Percentiles rank a stretch among this genome's conserved stretches.
Conservation (phyloP, 1,139 yeast genomes). For the Yamadazyma friedrichii region DNA sequence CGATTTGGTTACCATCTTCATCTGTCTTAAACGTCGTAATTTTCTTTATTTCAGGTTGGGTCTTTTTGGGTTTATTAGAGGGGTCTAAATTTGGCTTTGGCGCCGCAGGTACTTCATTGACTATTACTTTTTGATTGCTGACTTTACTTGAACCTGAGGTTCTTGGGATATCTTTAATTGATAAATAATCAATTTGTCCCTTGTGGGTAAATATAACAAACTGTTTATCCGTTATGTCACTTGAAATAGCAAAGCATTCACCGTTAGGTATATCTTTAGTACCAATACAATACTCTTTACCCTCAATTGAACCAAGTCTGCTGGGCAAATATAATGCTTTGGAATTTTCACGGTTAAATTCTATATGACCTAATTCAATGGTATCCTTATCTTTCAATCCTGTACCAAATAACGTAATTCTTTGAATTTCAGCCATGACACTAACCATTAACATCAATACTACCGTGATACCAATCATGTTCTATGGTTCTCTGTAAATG, state of each 20-base stretch:
- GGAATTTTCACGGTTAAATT: conserved; percentile 14
- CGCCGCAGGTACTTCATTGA: conserved; percentile 13
- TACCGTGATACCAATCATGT: too few species aligned
- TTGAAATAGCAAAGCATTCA: conserved; percentile 28
- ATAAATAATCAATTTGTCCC: conserved; percentile 16
- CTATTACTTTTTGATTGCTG: conserved; percentile 9
- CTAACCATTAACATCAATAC: background rate
- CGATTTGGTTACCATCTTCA: conserved; percentile 26
- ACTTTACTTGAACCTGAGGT: background rate
- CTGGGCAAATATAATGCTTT: conserved; percentile 30
- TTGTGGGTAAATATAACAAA: conserved; percentile 18
- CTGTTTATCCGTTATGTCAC: conserved; percentile 10
- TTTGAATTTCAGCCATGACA: background rate
- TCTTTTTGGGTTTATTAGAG: conserved; percentile 13
- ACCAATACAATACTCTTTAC: conserved; percentile 29
- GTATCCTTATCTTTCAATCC: background rate
- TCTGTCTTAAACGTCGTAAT: conserved; percentile 13
- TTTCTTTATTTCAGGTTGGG: conserved; percentile 11
- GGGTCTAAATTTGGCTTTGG: conserved; percentile 32
- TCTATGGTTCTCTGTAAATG: too few species aligned
- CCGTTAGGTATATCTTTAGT: conserved; percentile 27
- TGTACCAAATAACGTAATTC: conserved; percentile 4
- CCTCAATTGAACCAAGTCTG: conserved; percentile 6
- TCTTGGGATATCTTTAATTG: conserved; percentile 9
- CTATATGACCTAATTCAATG: conserved; percentile 10